Conservation (phyloP, 1,284 basidiomycete genomes). For the Ceratobasidium sp. region DNA sequence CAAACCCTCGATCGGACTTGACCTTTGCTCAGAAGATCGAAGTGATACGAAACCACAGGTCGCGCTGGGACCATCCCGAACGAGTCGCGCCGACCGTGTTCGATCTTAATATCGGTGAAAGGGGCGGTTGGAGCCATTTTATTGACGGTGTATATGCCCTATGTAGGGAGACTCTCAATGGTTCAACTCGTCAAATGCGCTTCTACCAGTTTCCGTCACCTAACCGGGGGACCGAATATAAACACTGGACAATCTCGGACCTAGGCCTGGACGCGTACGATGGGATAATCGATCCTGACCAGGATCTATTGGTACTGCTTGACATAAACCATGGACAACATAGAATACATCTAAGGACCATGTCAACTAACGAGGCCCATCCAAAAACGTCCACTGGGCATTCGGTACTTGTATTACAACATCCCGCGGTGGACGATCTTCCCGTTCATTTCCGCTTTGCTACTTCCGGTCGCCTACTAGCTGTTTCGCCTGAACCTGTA, state of each 20-base stretch:
- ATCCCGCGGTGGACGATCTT: neutral
- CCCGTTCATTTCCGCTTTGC: constrained; percentile 3
- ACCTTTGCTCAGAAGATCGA: constrained; percentile 13
- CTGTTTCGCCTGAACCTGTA: constrained; percentile 3
- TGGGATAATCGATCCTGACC: constrained; percentile 11
- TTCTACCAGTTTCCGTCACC: constrained; percentile 32
- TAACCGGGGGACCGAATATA: constrained; percentile 14
- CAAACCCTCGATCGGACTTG: constrained; percentile 24
- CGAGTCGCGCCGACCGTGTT: neutral
- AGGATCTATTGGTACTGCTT: constrained; percentile 16
- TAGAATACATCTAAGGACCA: constrained; percentile 29
- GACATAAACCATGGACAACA: constrained; percentile 7
- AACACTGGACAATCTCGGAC: constrained; percentile 19
- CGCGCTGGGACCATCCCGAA: neutral
- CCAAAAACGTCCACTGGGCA: neutral
- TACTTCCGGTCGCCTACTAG: constrained; percentile 17
- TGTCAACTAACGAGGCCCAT: constrained; percentile 22
- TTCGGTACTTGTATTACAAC: neutral
- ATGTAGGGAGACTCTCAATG: neutral
- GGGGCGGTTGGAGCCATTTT: constrained; percentile 6
- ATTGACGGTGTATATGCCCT: constrained; percentile 20
- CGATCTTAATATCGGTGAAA: neutral
- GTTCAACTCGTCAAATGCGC: constrained; percentile 8
- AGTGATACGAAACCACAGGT: neutral
- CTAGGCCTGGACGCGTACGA: neutral